Conservation (phyloP, 805 yeast species). For the Kregervanrija fluxuum region DNA sequence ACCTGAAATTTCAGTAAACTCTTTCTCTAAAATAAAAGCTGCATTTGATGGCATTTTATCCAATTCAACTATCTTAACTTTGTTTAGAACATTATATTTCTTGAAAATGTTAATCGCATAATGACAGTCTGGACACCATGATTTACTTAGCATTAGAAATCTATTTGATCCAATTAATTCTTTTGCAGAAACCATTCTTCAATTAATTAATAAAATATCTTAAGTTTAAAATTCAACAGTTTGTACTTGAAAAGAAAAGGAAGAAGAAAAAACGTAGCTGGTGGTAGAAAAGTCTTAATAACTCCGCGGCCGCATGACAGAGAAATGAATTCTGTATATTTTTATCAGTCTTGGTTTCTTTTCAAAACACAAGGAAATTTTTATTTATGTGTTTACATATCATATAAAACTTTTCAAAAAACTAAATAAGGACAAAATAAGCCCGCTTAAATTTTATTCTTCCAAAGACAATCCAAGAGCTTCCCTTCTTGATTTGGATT, state of each 20-base stretch:
- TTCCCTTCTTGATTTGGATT: conserved; percentile 45
- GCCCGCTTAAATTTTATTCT: conserved; percentile 11
- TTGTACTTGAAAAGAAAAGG: not conserved
- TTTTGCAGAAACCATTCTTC: conserved; percentile 30
- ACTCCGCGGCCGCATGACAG: too few species aligned
- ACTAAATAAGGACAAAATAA: not conserved
- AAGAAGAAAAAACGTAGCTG: too few species aligned
- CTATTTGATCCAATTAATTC: conserved; percentile 38
- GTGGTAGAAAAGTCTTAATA: too few species aligned
- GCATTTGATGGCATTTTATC: conserved; percentile 46
- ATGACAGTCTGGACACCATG: conserved; percentile 78
- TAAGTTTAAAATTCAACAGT: not conserved
- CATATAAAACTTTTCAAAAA: not conserved
- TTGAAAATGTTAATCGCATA: conserved; percentile 53
- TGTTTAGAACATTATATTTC: conserved; percentile 41
- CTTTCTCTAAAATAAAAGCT: conserved; percentile 46
- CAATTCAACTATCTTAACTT: conserved; percentile 51
- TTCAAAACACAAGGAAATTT: too few species aligned
- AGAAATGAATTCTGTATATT: too few species aligned
- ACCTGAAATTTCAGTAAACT: conserved; percentile 50
- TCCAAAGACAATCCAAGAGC: conserved; percentile 31
- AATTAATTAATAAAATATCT: not conserved
- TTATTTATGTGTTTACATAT: not conserved
- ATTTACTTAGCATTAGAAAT: conserved; percentile 54
- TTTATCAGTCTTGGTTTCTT: too few species aligned